phyloP scores from a whole-genome alignment of 2,329 filamentous ascomycete genomes.

The Karstenula rhodostoma region DNA sequence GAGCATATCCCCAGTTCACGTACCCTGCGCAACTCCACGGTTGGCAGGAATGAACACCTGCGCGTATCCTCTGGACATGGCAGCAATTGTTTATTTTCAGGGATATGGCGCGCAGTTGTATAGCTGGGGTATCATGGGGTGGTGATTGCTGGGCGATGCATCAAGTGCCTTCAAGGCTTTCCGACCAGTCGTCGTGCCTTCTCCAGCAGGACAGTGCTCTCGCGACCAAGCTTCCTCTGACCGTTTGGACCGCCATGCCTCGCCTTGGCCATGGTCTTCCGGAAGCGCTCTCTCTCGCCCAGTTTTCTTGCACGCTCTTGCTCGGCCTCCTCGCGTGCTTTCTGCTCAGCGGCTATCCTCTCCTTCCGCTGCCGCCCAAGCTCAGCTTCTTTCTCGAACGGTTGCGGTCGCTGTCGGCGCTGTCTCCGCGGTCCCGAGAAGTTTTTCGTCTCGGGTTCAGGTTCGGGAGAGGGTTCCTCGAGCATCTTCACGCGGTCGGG shows the following conservation, averaged over 20 bases:
- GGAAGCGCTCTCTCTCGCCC: slow-evolving; percentile 75
- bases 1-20: not conserved
- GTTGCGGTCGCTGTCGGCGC: slow-evolving; percentile 42
- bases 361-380: slow-evolving; percentile 63
- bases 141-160: not conserved
- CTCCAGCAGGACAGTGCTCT: slow-evolving; percentile 79
- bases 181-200: slow-evolving; percentile 77
- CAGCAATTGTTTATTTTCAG: not conserved
- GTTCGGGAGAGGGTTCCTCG: slow-evolving; percentile 48
- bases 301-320: slow-evolving; percentile 61
- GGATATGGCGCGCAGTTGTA: not conserved
- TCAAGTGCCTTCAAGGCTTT: slow-evolving; percentile 23
- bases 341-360: slow-evolving; percentile 68
- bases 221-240: slow-evolving; percentile 80
- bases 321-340: slow-evolving; percentile 69
- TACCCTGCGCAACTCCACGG: not conserved
- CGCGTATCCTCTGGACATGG: not conserved
- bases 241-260: slow-evolving; percentile 70
- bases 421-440: slow-evolving; percentile 24
- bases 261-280: slow-evolving; percentile 69
- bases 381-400: slow-evolving; percentile 55
- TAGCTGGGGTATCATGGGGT: not conserved
- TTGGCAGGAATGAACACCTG: not conserved
- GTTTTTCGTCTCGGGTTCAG: slow-evolving; percentile 26
- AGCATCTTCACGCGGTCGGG: slow-evolving; percentile 68